A percentile compares a stretch with the other conserved stretches of the same genome.
Evolutionary conservation across 768 basidiomycete species (phyloP).

Genomic region (Termitomyces sp.): DNA sequence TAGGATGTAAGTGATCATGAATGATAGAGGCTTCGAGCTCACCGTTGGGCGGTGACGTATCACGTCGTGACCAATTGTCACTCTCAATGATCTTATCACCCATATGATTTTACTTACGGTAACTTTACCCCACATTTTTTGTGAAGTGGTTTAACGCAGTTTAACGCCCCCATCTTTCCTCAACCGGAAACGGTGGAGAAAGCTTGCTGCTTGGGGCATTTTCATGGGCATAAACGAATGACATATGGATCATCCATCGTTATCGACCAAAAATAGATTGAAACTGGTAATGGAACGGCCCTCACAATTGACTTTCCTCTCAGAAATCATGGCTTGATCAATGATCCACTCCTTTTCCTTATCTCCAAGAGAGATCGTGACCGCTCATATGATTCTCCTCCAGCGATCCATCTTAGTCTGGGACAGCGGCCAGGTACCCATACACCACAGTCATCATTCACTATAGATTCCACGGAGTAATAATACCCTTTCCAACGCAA

Average conservation of each 20-base stretch:
- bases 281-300: neutral
- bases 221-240: no score
- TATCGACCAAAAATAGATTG: neutral
- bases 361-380: slow-evolving; percentile 3
- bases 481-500: no score
- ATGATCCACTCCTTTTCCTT: slow-evolving; percentile 5
- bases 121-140: neutral
- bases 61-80: slow-evolving; percentile 7
- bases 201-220: neutral
- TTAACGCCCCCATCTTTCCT: neutral
- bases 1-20: slow-evolving; percentile 95
- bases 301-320: neutral
- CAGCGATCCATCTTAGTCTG: neutral
- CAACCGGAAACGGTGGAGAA: neutral
- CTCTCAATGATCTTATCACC: neutral
- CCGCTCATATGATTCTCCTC: neutral
- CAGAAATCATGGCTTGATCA: slow-evolving; percentile 1
- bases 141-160: no score
- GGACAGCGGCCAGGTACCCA: neutral
- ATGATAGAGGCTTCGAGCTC: neutral
- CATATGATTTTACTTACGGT: no score
- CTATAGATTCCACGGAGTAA: no score
- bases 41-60: slow-evolving; percentile 3
- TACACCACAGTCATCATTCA: no score
- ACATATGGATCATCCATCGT: neutral